Evolutionary conservation across 2,329 filamentous ascomycete species (phyloP), one percentile per base, ranked within the genome.

Genomic region (Botrytis medusae): DNA sequence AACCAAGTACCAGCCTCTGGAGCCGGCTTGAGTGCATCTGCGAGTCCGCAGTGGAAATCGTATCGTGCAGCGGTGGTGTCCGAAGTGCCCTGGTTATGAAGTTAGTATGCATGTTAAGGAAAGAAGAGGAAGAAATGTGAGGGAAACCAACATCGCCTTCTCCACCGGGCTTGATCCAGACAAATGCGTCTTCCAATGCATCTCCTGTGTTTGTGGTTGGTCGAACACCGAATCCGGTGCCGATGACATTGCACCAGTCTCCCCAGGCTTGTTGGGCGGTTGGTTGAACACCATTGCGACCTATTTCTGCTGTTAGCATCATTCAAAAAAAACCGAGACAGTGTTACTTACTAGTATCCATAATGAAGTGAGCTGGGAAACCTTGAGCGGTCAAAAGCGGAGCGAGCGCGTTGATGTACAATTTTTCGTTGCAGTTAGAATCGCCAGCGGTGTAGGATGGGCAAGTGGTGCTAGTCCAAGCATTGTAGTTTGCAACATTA

Each of bases 121-220:
- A 54, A 54, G 25, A 54, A n/a, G 10, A 7, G 25, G 16, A 16
- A 3, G 34, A 18, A 20, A 6, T 8, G 14, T 16, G n/a, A 10
- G 37, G 18, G 40, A 37, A n/a, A 75, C 75, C 73, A 59, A 77
- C 77, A 74, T 83, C 81, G 72, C 78, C 79, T 80, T 87, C 86
- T 74, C 86, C 86, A 76, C 90, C 90, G 7, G 90, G 90, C 86
- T 92, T 92, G 77, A 92, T 84, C 90, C 90, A 92, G 73, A 92
- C 90, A 76, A 92, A 90, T 59, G 90, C 89, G 80, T 92, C 91
- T 48, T 87, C 84, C 29, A 90, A 83, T 2, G 82, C 79, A 75
- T 89, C 85, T 22, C 87, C 88, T 14, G 90, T 92, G 79, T 88
- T 83, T n/a, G 88, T 84, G 5, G 87, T 87, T 2, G 90, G 89